Percentiles rank a stretch among this genome's conserved stretches.
Evolutionary conservation across 257 asterid genomes (phyloP).

Genomic region (Solanum gracilifrons): DNA sequence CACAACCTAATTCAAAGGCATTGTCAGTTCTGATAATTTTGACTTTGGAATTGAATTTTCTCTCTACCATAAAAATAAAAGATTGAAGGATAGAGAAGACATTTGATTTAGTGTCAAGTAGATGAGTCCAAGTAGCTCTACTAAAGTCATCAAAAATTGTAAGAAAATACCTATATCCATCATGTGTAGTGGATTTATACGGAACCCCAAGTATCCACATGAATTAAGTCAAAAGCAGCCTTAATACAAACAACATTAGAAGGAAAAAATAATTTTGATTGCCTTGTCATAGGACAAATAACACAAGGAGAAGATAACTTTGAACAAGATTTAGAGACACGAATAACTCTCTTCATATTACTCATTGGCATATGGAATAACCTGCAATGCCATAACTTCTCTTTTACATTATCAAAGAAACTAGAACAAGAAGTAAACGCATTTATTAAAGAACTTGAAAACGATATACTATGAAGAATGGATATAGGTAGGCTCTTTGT

Average conservation of each 20-base stretch:
- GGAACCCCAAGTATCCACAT: background rate
- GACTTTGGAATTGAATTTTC: background rate
- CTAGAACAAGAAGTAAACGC: background rate
- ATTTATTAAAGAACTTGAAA: too few relatives aligned
- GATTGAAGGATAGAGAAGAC: rapidly evolving
- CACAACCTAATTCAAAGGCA: background rate
- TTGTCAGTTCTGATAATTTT: background rate
- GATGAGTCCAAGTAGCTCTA: background rate
- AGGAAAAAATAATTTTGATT: background rate
- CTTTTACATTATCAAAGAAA: too few relatives aligned
- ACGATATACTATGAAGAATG: too few relatives aligned
- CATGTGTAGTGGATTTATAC: background rate
- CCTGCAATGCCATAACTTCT: background rate
- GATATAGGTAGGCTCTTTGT: background rate
- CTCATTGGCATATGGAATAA: background rate
- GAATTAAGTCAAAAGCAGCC: background rate
- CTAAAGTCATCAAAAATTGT: background rate
- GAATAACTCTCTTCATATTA: background rate
- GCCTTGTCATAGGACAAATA: too few relatives aligned
- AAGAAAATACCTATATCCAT: background rate
- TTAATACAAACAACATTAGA: too few relatives aligned
- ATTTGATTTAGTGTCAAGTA: background rate
- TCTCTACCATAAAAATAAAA: background rate
- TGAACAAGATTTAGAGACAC: too few relatives aligned
- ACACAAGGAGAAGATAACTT: background rate